Base-by-base conservation (phyloP, 345 rosid species). In the Boechera stricta region DNA sequence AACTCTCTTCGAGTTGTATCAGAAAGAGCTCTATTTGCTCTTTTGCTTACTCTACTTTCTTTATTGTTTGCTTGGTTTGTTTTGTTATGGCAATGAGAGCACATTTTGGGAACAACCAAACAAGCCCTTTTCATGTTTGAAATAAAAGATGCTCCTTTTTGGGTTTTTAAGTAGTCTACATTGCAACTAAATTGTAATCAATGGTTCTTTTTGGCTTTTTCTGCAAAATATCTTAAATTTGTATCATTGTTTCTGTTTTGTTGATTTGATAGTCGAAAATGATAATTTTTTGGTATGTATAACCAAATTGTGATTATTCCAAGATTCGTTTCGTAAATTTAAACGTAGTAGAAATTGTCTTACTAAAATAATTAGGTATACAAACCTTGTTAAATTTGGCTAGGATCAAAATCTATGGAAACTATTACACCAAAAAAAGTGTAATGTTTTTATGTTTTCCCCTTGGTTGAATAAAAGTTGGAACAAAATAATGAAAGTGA, bases 51-150 rank as follows among this genome's bases (percentile, higher is more conserved):
- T 55, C 53, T 64, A 18, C 39, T 72, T 72, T 72, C 63, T 42
- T 65, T 28, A 39, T 41, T 72, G 69, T 31, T 72, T 72, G 55
- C 26, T 57, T 65, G 68, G 64, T 72, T 58, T 45, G 41, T 39
- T 10, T 39, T 10, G 9, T 59, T 29, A 58, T 64, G 66, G 55
- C 18, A 45, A 63, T 72, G 63, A 29, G 77, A 66, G 56, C 42
- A 49, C 69, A 66, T 39, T 78, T 72, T 78, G 81, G 73, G 73
- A 78, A 56, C 56, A 57, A 72, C 64, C 77, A 72, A 72, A 72
- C 69, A 51, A 72, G 72, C 21, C 36, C 48, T 78, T 59, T 72
- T 78, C 81, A 51, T 72, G 73, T 78, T 78, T 72, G 72, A 52
- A 78, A 78, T 65, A 65, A 78, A 66, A 64, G 35, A 72, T 72